These are phyloP conservation scores for Pythium brachiatum DNA, from an alignment of 352 stramenopile genomes.

Conservation along the genomic window DNA sequence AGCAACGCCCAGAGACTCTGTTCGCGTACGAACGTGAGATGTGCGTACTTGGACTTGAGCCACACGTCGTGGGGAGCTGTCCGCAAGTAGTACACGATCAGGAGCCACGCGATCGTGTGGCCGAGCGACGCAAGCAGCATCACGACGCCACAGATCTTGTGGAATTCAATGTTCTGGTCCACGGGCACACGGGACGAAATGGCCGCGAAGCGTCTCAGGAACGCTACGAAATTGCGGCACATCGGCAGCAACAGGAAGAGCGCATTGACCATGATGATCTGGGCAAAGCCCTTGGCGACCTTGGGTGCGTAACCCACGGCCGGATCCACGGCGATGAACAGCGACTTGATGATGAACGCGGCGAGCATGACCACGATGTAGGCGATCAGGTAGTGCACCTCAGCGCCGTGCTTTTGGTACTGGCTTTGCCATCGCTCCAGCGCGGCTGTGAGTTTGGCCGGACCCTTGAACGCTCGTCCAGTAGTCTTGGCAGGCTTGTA, in stretches of 20 bases:
- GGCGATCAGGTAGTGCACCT: slow-evolving; percentile 48
- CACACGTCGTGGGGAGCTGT: slow-evolving; percentile 37
- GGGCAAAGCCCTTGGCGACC: slow-evolving; percentile 66
- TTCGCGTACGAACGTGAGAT: slow-evolving; percentile 50
- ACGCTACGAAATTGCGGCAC: slow-evolving; percentile 67
- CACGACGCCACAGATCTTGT: slow-evolving; percentile 72
- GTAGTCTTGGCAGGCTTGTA: slow-evolving; percentile 19
- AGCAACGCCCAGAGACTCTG: slow-evolving; percentile 42
- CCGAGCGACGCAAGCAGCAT: slow-evolving; percentile 55
- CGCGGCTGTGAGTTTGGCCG: slow-evolving; percentile 31
- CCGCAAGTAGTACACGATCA: slow-evolving; percentile 55
- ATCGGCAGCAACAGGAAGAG: slow-evolving; percentile 72
- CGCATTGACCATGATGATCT: slow-evolving; percentile 74
- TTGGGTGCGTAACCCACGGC: slow-evolving; percentile 60
- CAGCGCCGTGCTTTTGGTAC: slow-evolving; percentile 42
- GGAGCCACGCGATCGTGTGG: slow-evolving; percentile 51
- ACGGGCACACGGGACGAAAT: slow-evolving; percentile 57
- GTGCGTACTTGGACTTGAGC: slow-evolving; percentile 39
- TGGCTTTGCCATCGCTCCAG: slow-evolving; percentile 21
- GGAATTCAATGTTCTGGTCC: slow-evolving; percentile 73
- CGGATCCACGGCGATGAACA: slow-evolving; percentile 37
- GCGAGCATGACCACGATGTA: slow-evolving; percentile 45
- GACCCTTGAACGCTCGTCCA: slow-evolving; percentile 41
- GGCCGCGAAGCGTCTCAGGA: slow-evolving; percentile 31
- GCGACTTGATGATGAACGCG: slow-evolving; percentile 51